Base-by-base conservation (phyloP, 176 grass and related monocot species). In the Cenchrus fungigraminus region DNA sequence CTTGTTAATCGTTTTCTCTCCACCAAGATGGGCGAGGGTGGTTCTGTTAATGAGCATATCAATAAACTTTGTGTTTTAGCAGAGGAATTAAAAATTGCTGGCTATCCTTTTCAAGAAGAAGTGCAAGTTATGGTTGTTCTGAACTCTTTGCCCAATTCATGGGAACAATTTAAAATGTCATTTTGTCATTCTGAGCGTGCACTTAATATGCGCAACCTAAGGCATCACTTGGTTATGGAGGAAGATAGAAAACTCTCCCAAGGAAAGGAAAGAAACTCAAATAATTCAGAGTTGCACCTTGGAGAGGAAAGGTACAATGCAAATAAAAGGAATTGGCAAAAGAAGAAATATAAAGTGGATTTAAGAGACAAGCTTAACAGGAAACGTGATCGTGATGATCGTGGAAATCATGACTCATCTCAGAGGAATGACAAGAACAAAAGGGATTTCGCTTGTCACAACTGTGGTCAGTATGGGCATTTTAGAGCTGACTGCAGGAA, bases 251-350 rank as follows among this genome's bases (percentile, higher is more conserved):
- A 74, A 55, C 9, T 75, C 51, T 57, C 73, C 3, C 29, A 57
- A 15, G 29, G 1, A 75, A 75, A 75, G 15, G 31, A 40, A 40
- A 76, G 16, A 20, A 42, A n/a, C 9, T 57, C 8, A 20, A 40
- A 40, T 3, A 57, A 76, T 76, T 42, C 13, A 12, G 31, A 79
- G 25, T 79, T 79, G 8, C 77, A 79, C 44, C 22, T 79, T 64
- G 14, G 59, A 79, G 77, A 65, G 13, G 60, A 50, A 65, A 79
- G 15, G 4, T 9, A 50, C 0, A 40, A 0, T 53, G 15, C 7
- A 10, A 54, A 9, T 9, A 63, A 51, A 50, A 79, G 11, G 0
- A 65, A 19, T 22, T 65, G 42, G 60, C 43, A 50, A 11, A 79
- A 79, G n/a, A 65, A 4, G 68, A 71, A 71, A 0, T 11, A 4